Evolutionary conservation across 176 grass and related monocot genomes (phyloP).

Genomic region (Chloris gayana): DNA sequence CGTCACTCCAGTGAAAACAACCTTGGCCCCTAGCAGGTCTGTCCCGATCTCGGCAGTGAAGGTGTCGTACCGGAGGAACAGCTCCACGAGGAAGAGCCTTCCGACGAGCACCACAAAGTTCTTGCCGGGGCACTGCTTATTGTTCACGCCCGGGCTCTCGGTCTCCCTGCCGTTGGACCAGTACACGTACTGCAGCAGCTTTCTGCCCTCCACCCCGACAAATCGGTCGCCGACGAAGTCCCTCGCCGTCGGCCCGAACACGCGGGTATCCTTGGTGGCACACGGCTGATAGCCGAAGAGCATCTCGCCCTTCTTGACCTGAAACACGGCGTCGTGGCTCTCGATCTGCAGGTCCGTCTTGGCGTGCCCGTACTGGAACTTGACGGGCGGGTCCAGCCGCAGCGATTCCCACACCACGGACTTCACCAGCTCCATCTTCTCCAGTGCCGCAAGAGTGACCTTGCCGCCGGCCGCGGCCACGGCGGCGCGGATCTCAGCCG

Average conservation of each 20-base stretch:
- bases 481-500: conserved; percentile 48
- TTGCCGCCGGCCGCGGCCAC: conserved; percentile 50
- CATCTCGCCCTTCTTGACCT: conserved; percentile 72
- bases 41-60: conserved; percentile 49
- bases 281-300: conserved; percentile 72
- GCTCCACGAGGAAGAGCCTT: conserved; percentile 61
- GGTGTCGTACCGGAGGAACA: conserved; percentile 83
- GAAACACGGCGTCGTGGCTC: conserved; percentile 59
- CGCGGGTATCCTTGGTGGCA: conserved; percentile 54
- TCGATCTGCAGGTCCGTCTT: conserved; percentile 60
- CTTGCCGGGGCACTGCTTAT: conserved; percentile 81
- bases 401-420: conserved; percentile 79
- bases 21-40: conserved; percentile 50
- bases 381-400: conserved; percentile 71
- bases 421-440: conserved; percentile 74
- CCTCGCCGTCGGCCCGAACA: conserved; percentile 51
- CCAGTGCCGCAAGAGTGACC: conserved; percentile 51
- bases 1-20: conserved; percentile 46
- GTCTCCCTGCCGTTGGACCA: conserved; percentile 77
- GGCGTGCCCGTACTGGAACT: conserved; percentile 72
- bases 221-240: conserved; percentile 70
- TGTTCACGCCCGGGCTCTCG: conserved; percentile 43
- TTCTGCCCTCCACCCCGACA: conserved; percentile 57
- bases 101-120: conserved; percentile 68
- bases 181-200: conserved; percentile 69